Evolutionary conservation across 1,139 yeast species (phyloP).

Genomic region (Yamadazyma spencermartinsiae): DNA sequence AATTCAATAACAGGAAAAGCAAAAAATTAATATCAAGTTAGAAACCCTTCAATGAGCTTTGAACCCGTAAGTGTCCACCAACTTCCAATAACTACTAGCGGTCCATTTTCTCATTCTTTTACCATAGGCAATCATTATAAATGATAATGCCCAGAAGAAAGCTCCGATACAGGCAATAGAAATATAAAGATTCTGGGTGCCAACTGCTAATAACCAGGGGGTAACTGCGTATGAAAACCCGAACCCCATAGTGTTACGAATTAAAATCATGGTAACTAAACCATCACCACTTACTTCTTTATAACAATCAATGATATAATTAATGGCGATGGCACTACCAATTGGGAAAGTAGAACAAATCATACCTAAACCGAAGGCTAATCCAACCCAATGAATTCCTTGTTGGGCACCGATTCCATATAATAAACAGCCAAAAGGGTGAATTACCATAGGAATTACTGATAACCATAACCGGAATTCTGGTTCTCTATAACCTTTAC

Average conservation of each 20-base stretch:
- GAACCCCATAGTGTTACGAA: conserved; percentile 24
- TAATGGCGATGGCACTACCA: conserved; percentile 23
- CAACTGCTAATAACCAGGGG: conserved; percentile 23
- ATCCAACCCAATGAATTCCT: conserved; percentile 25
- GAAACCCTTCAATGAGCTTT: conserved; percentile 15
- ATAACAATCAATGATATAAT: conserved; percentile 23
- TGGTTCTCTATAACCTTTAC: conserved; percentile 30
- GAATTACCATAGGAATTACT: conserved; percentile 24
- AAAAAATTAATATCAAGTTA: neutral
- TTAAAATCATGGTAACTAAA: conserved; percentile 22
- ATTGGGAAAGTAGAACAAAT: conserved; percentile 24
- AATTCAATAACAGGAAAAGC: conserved; percentile 2
- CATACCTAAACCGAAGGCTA: conserved; percentile 22
- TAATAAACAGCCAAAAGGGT: conserved; percentile 19
- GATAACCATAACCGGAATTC: conserved; percentile 31
- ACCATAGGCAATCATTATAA: conserved; percentile 25
- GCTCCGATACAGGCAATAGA: conserved; percentile 24
- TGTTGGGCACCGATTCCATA: conserved; percentile 24
- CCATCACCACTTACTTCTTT: conserved; percentile 24
- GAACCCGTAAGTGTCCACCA: conserved; percentile 22
- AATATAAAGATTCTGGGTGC: conserved; percentile 22
- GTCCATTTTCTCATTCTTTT: conserved; percentile 21
- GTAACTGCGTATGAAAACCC: conserved; percentile 25
- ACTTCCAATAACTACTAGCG: conserved; percentile 22
- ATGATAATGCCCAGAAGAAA: conserved; percentile 22